Percentiles rank a stretch among this genome's conserved stretches.
These are phyloP conservation scores for Sporobolomyces pararoseus DNA, from an alignment of 768 basidiomycete species.

Conservation along the genomic window DNA sequence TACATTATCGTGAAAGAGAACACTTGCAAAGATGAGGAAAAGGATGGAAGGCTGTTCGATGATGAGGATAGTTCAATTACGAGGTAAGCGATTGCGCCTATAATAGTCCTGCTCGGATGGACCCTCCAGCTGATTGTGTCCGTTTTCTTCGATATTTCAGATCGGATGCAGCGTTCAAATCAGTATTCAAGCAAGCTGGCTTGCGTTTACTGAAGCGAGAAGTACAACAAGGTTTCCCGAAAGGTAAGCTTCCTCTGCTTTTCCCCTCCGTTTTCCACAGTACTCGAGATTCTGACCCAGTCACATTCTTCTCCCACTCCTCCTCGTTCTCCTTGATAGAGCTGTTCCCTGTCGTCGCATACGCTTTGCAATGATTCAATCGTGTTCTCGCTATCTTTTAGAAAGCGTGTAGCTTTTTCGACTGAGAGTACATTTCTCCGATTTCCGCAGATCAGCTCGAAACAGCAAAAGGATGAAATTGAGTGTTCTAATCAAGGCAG, in stretches of 20 bases:
- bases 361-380: conserved; percentile 17
- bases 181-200: conserved; percentile 68
- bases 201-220: conserved; percentile 68
- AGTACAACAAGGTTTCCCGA: conserved; percentile 76
- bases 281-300: too few species aligned
- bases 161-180: conserved; percentile 74
- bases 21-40: conserved; percentile 61
- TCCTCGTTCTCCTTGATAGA: conserved; percentile 17
- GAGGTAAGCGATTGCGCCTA: conserved; percentile 62
- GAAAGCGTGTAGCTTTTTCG: too few species aligned
- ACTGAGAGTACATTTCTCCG: too few species aligned
- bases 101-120: too few species aligned
- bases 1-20: conserved; percentile 81
- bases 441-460: too few species aligned
- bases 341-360: conserved; percentile 40
- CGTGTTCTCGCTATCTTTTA: too few species aligned
- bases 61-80: conserved; percentile 85
- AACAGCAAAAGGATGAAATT: too few species aligned
- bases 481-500: too few species aligned
- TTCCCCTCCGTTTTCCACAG: too few species aligned
- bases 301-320: too few species aligned
- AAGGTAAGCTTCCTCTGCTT: conserved; percentile 34
- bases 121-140: not conserved
- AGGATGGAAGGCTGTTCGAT: conserved; percentile 65
- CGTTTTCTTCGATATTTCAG: conserved; percentile 57